Conservation (phyloP, 2,329 filamentous ascomycete genomes). For the Zymoseptoria crescenta region DNA sequence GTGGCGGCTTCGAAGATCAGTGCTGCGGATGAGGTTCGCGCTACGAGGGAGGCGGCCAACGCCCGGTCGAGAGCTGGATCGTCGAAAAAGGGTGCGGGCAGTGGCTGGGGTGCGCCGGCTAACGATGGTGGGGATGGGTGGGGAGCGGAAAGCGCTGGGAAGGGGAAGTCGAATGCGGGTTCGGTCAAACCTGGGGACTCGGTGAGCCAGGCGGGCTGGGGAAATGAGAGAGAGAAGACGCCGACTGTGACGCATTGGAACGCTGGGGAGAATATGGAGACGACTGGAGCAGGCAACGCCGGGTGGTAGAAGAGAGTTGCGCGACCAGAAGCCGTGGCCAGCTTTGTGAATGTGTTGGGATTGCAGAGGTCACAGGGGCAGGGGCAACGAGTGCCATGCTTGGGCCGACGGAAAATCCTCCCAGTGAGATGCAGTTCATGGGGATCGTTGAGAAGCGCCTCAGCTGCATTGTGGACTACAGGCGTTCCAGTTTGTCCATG, state of each 20-base stretch:
- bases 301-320: neutral
- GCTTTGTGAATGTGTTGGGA: neutral
- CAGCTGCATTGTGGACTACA: neutral
- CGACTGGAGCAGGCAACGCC: neutral
- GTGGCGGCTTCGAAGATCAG: neutral
- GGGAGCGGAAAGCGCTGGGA: neutral
- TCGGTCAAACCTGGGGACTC: constrained; percentile 4
- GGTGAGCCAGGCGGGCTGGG: constrained; percentile 1
- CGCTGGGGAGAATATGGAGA: neutral
- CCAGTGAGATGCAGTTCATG: neutral
- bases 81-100: constrained; percentile 1
- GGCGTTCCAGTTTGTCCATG: neutral
- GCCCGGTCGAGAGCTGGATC: neutral
- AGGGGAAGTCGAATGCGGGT: neutral
- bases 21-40: neutral
- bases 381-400: neutral
- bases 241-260: neutral
- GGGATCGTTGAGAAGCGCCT: neutral
- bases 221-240: neutral
- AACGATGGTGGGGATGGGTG: neutral
- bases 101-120: neutral
- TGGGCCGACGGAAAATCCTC: neutral
- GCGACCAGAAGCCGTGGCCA: neutral
- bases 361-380: neutral
- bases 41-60: neutral